Conservation (phyloP, 2,329 filamentous ascomycete genomes). For the Uncinocarpus reesii region DNA sequence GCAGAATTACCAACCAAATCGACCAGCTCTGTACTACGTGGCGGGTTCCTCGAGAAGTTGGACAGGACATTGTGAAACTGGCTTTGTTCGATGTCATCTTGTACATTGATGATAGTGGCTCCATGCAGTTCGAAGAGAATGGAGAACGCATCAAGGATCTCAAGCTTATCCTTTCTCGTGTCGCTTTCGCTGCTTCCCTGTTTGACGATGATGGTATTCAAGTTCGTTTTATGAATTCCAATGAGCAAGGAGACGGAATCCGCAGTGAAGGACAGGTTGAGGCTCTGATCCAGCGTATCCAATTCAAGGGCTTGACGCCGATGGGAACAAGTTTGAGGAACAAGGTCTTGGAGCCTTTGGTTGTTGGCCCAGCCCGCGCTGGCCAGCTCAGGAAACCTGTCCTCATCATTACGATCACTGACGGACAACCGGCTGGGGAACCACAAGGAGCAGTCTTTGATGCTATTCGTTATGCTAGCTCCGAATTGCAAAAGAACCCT, state of each 20-base stretch:
- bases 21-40: conserved; percentile 48
- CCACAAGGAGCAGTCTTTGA: conserved; percentile 47
- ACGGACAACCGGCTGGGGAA: conserved; percentile 57
- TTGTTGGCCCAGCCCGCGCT: conserved; percentile 44
- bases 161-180: conserved; percentile 52
- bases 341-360: conserved; percentile 54
- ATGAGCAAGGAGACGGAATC: conserved; percentile 45
- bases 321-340: conserved; percentile 53
- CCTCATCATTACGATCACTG: conserved; percentile 55
- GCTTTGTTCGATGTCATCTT: conserved; percentile 53
- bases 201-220: conserved; percentile 60
- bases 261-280: conserved; percentile 49
- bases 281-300: conserved; percentile 46
- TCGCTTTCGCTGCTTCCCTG: conserved; percentile 55
- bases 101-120: conserved; percentile 59
- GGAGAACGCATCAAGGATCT: conserved; percentile 58
- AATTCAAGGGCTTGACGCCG: conserved; percentile 57
- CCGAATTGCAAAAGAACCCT: conserved; percentile 40
- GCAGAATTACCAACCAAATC: conserved; percentile 42
- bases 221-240: conserved; percentile 60
- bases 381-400: conserved; percentile 52
- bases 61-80: conserved; percentile 53
- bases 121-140: conserved; percentile 58
- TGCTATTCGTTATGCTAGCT: conserved; percentile 46
- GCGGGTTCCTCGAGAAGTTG: conserved; percentile 50